Conservation (phyloP, 176 grass and related monocot genomes). For the Oryza meyeriana region DNA sequence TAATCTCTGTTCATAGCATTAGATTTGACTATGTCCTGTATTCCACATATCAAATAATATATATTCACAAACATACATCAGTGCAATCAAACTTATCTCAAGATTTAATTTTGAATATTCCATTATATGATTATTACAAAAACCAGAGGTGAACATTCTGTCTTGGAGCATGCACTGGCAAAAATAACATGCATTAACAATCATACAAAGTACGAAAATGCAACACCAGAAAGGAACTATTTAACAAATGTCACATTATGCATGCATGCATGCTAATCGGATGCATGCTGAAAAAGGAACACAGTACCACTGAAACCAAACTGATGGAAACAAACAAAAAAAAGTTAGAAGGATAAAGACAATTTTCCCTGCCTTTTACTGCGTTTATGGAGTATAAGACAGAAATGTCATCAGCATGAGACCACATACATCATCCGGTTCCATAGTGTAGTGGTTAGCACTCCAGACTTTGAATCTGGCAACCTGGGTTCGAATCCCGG, state of each 20-base stretch:
- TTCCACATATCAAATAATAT: no score
- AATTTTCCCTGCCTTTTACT: not conserved
- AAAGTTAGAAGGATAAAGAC: not conserved
- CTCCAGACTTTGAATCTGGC: conserved; percentile 98
- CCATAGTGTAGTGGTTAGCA: conserved; percentile 92
- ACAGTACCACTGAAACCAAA: not conserved
- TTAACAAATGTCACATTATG: not conserved
- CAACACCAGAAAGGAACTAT: not conserved
- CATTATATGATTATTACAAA: not conserved
- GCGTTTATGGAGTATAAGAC: not conserved
- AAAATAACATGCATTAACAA: not conserved
- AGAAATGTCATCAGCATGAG: not conserved
- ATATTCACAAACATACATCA: not conserved
- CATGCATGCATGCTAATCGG: not conserved
- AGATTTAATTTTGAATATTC: not conserved
- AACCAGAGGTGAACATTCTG: not conserved
- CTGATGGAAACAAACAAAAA: not conserved
- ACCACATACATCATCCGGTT: conserved; percentile 27
- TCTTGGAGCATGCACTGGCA: not conserved
- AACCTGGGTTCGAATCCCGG: conserved; percentile 90
- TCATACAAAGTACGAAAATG: not conserved
- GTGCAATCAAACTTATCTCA: not conserved
- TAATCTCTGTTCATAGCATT: not conserved
- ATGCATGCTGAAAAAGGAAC: not conserved
- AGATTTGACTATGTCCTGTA: not conserved